These are phyloP conservation scores for Wickerhamiella lipophila DNA, from an alignment of 805 yeast genomes.

Conservation along the genomic window DNA sequence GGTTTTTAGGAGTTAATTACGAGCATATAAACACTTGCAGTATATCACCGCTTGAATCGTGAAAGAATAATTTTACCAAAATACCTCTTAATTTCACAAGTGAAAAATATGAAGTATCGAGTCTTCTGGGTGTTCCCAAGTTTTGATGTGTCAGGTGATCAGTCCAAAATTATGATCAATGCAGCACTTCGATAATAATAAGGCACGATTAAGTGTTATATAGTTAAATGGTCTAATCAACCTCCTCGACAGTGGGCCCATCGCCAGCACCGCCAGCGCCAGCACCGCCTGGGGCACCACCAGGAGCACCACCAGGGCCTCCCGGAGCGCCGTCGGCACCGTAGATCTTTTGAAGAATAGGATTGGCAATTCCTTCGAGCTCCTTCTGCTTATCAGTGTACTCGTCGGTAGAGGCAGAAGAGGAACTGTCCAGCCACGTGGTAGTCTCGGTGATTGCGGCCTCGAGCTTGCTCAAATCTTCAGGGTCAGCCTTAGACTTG, in stretches of 20 bases:
- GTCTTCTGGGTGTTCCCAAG: too few relatives aligned
- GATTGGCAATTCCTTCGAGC: constrained; percentile 71
- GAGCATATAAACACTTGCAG: too few relatives aligned
- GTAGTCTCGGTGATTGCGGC: constrained; percentile 24
- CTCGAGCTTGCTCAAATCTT: constrained; percentile 24
- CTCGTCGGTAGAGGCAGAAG: constrained; percentile 88
- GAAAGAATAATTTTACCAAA: too few relatives aligned
- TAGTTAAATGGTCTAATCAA: constrained; percentile 37
- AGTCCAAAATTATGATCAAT: too few relatives aligned
- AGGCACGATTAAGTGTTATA: not conserved
- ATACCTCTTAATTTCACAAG: too few relatives aligned
- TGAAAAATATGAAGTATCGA: too few relatives aligned
- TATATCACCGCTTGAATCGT: too few relatives aligned
- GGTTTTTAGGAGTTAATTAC: not conserved
- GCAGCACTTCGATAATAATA: too few relatives aligned
- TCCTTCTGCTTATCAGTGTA: constrained; percentile 82
- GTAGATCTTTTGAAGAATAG: constrained; percentile 81
- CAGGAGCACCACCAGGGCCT: constrained; percentile 44
- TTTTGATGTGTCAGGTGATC: too few relatives aligned
- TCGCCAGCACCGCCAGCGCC: constrained; percentile 39
- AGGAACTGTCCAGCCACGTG: constrained; percentile 81
- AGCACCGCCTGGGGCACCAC: constrained; percentile 49
- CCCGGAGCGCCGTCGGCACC: constrained; percentile 51
- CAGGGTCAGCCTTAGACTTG: constrained; percentile 47
- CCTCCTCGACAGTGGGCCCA: constrained; percentile 73